Evolutionary conservation across 1,139 yeast genomes (phyloP).

Genomic region (Ogataea hybrid): DNA sequence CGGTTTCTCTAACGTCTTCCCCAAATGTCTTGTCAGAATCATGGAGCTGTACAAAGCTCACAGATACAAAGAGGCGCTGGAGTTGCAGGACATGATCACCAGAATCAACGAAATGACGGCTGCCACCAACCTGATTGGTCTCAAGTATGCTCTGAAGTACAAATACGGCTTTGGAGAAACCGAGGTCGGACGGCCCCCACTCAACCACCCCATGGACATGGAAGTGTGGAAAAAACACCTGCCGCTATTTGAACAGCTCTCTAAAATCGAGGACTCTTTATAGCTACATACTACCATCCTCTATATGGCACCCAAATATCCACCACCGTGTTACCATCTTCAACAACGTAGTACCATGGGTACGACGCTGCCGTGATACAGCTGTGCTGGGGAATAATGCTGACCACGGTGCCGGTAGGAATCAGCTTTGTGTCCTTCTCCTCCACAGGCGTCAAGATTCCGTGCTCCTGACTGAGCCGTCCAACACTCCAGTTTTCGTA

Average conservation of each 20-base stretch:
- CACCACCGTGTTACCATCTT: constrained; percentile 46
- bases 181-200: constrained; percentile 34
- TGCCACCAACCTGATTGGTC: constrained; percentile 38
- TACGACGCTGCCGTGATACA: constrained; percentile 71
- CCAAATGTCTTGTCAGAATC: constrained; percentile 37
- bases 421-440: constrained; percentile 36
- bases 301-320: constrained; percentile 76
- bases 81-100: constrained; percentile 35
- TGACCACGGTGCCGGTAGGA: constrained; percentile 53
- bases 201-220: constrained; percentile 26
- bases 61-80: constrained; percentile 33
- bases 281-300: constrained; percentile 37
- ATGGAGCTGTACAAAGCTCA: constrained; percentile 30
- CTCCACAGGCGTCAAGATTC: constrained; percentile 45
- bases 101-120: constrained; percentile 36
- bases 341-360: constrained; percentile 57
- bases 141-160: constrained; percentile 28
- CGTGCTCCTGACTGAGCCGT: constrained; percentile 64
- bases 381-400: constrained; percentile 67
- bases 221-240: constrained; percentile 18
- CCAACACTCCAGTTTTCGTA: constrained; percentile 54
- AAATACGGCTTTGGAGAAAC: constrained; percentile 26
- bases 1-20: constrained; percentile 44
- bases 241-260: constrained; percentile 14
- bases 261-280: constrained; percentile 21